phyloP scores from a whole-genome alignment of 257 asterid genomes.

The Lantana camara region DNA sequence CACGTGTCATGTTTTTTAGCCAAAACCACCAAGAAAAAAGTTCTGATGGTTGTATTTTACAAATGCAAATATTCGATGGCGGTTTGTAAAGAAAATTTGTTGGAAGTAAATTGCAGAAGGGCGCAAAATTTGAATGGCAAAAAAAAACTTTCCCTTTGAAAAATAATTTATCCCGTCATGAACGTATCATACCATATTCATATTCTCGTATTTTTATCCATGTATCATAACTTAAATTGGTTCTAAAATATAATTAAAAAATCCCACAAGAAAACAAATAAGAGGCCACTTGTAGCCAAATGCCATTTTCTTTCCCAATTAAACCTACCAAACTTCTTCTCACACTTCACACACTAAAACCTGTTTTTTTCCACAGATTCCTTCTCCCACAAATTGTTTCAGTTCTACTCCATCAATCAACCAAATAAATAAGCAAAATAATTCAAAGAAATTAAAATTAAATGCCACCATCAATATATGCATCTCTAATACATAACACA shows the following conservation, averaged over 20 bases:
- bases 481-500: not conserved
- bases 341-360: conserved; percentile 9
- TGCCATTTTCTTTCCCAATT: conserved; percentile 24
- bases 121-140: no score
- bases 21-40: no score
- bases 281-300: conserved; percentile 28
- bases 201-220: not conserved
- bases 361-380: conserved; percentile 8
- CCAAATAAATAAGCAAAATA: not conserved
- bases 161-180: no score
- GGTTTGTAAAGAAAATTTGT: no score
- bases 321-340: conserved; percentile 27
- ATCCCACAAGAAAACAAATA: conserved; percentile 30
- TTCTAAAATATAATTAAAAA: not conserved
- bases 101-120: no score
- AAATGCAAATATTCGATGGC: no score
- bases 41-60: no score
- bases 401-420: conserved; percentile 28
- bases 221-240: not conserved
- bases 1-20: no score
- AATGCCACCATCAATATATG: conserved; percentile 22
- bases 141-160: no score
- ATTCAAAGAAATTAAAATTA: not conserved
- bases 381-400: conserved; percentile 24
- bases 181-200: conserved; percentile 10